Evolutionary conservation across 164 flowering plant species (phyloP), one percentile per base, ranked within the genome.

Genomic region (Kingdonia uniflora): DNA sequence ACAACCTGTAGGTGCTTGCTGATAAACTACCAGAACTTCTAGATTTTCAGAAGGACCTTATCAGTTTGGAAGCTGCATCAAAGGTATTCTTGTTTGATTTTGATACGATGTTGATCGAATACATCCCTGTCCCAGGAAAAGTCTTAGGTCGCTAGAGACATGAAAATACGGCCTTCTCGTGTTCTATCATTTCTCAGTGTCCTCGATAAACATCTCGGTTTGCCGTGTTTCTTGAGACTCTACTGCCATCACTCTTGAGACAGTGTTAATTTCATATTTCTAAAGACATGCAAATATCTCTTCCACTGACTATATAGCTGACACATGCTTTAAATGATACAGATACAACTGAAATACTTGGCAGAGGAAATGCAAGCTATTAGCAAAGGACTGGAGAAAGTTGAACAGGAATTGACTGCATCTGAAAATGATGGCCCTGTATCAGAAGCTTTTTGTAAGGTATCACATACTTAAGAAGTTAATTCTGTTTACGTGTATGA

Each of bases 301-400:
- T 3, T 3, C 8, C 35, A 29, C 42, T 20, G 6, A 44, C 26
- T 12, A 20, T 56, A n/a, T 20, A 21, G 38, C 51, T 57, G 48
- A 19, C 24, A 17, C 57, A 20, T 63, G 22, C 2, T 19, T 45
- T 58, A 19, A 60, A 42, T 44, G 38, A 2, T 68, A 17, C 81
- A 94, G 99, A 78, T 94, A 63, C 99, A 94, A 79, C 49, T 94
- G 71, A 94, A 87, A 63, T 74, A 59, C 60, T 72, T 94, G 75
- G 99, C 97, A 33, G 99, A 94, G 77, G 99, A 94, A 75, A 94
- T 89, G 97, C 96, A 87, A 72, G 87, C 99, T 26, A 76, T 94
- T 43, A 89, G 78, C 75, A 94, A 89, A 76, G 99, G 99, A 19
- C 65, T 94, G n/a, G 99, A 94, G 83, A 94, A 85, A 70, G 92